A percentile compares a stretch with the other conserved stretches of the same genome.
Conservation (phyloP, 2,329 filamentous ascomycete genomes). For the Claviceps pazoutovae region DNA sequence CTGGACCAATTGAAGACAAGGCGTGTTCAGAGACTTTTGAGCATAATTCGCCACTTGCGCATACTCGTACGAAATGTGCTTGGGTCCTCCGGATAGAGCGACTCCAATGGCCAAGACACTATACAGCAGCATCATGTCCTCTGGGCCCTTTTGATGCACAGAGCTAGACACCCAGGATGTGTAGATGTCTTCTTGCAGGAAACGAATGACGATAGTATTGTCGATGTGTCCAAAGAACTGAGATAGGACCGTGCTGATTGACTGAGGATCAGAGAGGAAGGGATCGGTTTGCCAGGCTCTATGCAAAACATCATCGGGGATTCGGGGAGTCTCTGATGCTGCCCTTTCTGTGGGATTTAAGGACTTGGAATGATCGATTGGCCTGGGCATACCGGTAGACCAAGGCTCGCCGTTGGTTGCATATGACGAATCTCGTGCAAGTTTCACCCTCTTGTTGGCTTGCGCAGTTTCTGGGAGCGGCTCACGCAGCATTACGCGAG, state of each 20-base stretch:
- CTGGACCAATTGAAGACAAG: conserved; percentile 49
- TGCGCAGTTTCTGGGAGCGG: conserved; percentile 22
- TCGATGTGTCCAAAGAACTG: conserved; percentile 30
- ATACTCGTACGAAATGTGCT: conserved; percentile 24
- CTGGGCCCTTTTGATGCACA: conserved; percentile 24
- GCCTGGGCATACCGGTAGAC: conserved; percentile 14
- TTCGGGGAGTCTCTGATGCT: conserved; percentile 28
- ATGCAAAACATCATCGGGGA: conserved; percentile 34
- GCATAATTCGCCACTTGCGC: conserved; percentile 44
- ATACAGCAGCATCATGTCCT: conserved; percentile 33
- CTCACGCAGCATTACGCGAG: conserved; percentile 23
- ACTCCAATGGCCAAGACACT: conserved; percentile 27
- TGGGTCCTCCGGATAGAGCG: conserved; percentile 23
- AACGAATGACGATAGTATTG: conserved; percentile 26
- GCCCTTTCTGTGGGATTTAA: conserved; percentile 23
- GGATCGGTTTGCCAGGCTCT: conserved; percentile 37
- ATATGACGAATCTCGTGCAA: conserved; percentile 33
- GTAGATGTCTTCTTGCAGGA: conserved; percentile 27
- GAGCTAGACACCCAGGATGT: conserved; percentile 22
- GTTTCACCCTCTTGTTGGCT: conserved; percentile 38
- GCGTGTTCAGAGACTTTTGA: conserved; percentile 16
- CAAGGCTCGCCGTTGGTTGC: conserved; percentile 21
- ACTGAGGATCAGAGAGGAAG: conserved; percentile 29
- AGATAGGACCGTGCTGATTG: conserved; percentile 23
- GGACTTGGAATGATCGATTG: conserved; percentile 24